Percentiles rank a stretch among this genome's conserved stretches.
These are phyloP conservation scores for Saccharum spontaneum DNA, from an alignment of 176 grass and related monocot species.

Conservation along the genomic window DNA sequence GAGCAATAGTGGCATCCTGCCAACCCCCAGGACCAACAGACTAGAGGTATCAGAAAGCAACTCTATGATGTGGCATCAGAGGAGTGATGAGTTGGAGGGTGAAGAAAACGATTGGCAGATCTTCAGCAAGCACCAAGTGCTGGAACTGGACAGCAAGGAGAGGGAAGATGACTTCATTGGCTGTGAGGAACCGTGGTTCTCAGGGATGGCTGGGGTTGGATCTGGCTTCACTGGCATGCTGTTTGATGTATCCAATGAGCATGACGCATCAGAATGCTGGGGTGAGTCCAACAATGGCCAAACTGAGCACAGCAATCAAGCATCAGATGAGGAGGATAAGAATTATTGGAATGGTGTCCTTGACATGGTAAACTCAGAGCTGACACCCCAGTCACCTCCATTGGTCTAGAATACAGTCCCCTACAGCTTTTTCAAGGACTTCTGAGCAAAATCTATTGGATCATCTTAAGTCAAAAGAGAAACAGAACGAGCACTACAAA, in stretches of 20 bases:
- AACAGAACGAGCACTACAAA: conserved; percentile 31
- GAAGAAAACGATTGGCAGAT: conserved; percentile 64
- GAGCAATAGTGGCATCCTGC: conserved; percentile 43
- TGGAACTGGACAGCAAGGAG: conserved; percentile 35
- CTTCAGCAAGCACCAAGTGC: conserved; percentile 52
- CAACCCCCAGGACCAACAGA: conserved; percentile 20
- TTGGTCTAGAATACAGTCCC: conserved; percentile 49
- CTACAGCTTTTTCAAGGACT: conserved; percentile 25
- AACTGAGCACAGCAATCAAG: conserved; percentile 40
- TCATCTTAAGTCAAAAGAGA: conserved; percentile 27
- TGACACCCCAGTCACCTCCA: conserved; percentile 41
- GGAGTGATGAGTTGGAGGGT: conserved; percentile 34
- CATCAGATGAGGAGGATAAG: conserved; percentile 64
- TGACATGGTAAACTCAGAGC: conserved; percentile 71
- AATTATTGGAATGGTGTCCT: conserved; percentile 93
- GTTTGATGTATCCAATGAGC: conserved; percentile 51
- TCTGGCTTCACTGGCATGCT: conserved; percentile 64
- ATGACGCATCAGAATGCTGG: conserved; percentile 57
- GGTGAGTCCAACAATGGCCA: conserved; percentile 67
- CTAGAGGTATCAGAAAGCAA: conserved; percentile 41
- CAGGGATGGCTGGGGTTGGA: conserved; percentile 34
- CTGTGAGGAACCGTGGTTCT: conserved; percentile 53
- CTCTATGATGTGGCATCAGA: conserved; percentile 21
- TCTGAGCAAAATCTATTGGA: conserved; percentile 25
- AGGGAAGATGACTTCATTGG: conserved; percentile 44